Evolutionary conservation across 768 basidiomycete species (phyloP).

Genomic region (Candolleomyces eurysporus): DNA sequence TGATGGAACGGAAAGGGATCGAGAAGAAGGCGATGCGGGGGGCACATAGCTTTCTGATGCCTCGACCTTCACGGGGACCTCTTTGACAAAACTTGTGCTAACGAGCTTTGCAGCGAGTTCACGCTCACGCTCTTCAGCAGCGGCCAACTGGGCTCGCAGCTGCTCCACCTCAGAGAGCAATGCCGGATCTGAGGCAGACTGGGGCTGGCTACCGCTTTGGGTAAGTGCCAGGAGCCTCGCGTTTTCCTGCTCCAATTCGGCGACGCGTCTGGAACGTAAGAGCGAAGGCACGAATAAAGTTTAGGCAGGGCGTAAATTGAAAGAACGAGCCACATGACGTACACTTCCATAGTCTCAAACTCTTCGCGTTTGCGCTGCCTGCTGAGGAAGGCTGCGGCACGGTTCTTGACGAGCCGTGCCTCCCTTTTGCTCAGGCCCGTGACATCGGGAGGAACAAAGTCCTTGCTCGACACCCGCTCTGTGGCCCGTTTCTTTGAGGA

Average conservation of each 20-base stretch:
- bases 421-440: constrained; percentile 87
- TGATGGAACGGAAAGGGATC: constrained; percentile 39
- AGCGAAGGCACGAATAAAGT: constrained; percentile 11
- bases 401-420: constrained; percentile 88
- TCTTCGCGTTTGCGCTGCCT: constrained; percentile 90
- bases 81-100: constrained; percentile 27
- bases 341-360: constrained; percentile 90
- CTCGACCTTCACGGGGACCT: constrained; percentile 56
- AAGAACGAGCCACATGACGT: constrained; percentile 34
- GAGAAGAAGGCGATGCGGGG: constrained; percentile 36
- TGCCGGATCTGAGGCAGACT: constrained; percentile 24
- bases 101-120: constrained; percentile 64
- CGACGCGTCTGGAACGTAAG: constrained; percentile 62
- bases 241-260: constrained; percentile 83
- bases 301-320: constrained; percentile 14
- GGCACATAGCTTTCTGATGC: constrained; percentile 46
- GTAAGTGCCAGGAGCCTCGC: constrained; percentile 64
- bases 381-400: constrained; percentile 88
- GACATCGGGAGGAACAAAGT: constrained; percentile 87
- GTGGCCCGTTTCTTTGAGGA: constrained; percentile 42
- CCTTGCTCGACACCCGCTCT: constrained; percentile 63
- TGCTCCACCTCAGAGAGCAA: constrained; percentile 61
- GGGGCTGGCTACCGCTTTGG: constrained; percentile 35
- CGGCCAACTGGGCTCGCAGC: constrained; percentile 62
- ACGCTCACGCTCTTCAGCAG: constrained; percentile 64